Evolutionary conservation across 805 yeast genomes (phyloP), one percentile per base, ranked within the genome.

Genomic region (Metschnikowia matae): DNA sequence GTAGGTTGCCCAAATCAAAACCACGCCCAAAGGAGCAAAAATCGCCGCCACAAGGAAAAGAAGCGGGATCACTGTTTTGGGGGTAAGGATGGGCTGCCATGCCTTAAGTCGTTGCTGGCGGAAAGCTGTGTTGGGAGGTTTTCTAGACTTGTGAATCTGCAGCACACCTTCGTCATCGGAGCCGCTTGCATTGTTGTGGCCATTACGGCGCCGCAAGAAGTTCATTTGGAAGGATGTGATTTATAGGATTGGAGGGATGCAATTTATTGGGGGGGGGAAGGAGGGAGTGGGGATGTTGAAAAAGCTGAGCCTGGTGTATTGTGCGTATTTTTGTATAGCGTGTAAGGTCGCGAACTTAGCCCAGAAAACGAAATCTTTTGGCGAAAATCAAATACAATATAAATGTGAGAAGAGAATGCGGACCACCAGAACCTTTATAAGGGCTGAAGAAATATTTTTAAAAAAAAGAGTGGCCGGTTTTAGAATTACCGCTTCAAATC

Each of bases 21-120:
- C 95, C 31, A 91, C 85, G 3, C 99, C 99, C 45, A 94, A 78
- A 1, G 97, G 97, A 1, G 94, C 88, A 69, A 91, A 90, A 4
- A 94, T 76, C 20, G 89, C 73, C 0, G 95, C 89, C 40, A 88
- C 70, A 21, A 86, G 56, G 44, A 90, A 76, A 49, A 94, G 75
- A 46, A 92, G 73, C 2, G 98, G 98, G 41, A 94, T 78, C 42
- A 92, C 97, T 15, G 95, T 84, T 57, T 84, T 84, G 14, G 98
- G 97, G 1, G 97, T 87, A 49, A 94, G 78, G 48, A 94, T 89
- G 1, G 98, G 99, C 59, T 82, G 86, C 86, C 85, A 82, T 46
- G 87, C 84, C 63, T 82, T 81, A 58, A 82, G 71, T 50, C 87
- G 70, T 68, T 82, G 87, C 58, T 87, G 95, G 62, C 91, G 78